Base-by-base conservation (phyloP, 805 yeast species). In the Wickerhamiella vanderwaltii region DNA sequence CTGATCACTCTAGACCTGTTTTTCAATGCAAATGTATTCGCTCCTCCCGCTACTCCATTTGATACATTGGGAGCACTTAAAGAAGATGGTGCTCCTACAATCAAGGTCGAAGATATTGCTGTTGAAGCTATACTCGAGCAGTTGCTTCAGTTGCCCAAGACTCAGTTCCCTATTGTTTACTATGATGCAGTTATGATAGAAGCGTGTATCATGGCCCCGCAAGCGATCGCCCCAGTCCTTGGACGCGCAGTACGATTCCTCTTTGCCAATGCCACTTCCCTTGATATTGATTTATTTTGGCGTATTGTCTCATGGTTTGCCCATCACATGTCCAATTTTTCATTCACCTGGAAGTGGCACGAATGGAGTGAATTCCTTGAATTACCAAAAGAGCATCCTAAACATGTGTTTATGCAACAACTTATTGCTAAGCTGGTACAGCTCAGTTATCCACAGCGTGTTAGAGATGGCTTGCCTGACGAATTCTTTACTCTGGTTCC, bases 291-390 rank as follows among this genome's bases (percentile, higher is more conserved):
- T 59, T 64, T 83, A 41, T 71, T 77, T 48, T 68, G 74, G 46
- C 67, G 87, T 46, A 81, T 74, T 50, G 66, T 84, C 52, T 88
- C 82, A 60, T 91, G 97, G 97, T 78, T 93, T 66, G 71, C 94
- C 1, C 78, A 83, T 43, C 98, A 91, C 61, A 73, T 91, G 58
- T 81, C 94, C 53, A 91, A 88, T 57, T 91, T 88, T 60, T 86
- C 81, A 44, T 91, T 84, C 62, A 83, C 87, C 28, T 91, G 99
- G 99, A 85, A 86, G 56, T 91, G 98, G 98, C 75, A 73, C 48
- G 97, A 87, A 59, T 91, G 98, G 98, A 73, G 70, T 20, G 59
- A 51, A 9, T 60, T 64, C 6, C 59, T 65, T 9, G 63, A 70
- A 26, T 58, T 64, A 25, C 63, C 68, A 22, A 52, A 55, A 12